Percentiles rank a stretch among this genome's conserved stretches.
Evolutionary conservation across 1,139 yeast species (phyloP).

Genomic region (Kluyveromyces sp.): DNA sequence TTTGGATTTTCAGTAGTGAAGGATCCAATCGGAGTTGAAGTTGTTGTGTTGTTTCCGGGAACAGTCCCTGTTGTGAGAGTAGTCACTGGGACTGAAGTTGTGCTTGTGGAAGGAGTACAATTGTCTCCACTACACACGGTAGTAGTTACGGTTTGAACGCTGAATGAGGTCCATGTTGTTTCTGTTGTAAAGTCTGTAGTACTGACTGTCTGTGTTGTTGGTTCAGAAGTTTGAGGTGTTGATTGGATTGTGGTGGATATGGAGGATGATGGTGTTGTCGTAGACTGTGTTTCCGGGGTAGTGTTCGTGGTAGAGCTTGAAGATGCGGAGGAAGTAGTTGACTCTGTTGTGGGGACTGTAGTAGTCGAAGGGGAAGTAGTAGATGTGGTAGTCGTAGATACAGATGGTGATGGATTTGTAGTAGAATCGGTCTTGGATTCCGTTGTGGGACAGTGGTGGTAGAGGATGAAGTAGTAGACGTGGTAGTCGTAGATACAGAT

Average conservation of each 20-base stretch:
- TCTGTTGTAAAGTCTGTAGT: neutral
- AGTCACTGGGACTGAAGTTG: constrained; percentile 16
- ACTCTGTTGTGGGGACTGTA: neutral
- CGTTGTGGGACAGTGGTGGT: no score
- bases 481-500: no score
- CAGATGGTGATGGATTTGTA: no score
- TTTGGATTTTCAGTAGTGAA: constrained; percentile 4
- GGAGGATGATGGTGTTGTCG: neutral
- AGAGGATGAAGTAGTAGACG: no score
- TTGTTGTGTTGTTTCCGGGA: constrained; percentile 4
- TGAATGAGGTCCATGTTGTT: constrained; percentile 4
- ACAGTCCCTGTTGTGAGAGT: constrained; percentile 10
- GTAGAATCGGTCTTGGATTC: no score
- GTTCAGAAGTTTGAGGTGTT: neutral
- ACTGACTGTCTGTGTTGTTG: neutral
- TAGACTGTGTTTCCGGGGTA: neutral
- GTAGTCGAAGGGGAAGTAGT: neutral
- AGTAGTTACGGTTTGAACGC: neutral
- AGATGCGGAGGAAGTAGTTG: neutral
- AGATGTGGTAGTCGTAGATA: neutral
- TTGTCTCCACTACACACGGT: neutral
- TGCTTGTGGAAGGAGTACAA: neutral
- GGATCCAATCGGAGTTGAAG: neutral
- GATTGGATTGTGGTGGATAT: neutral
- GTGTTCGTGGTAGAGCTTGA: neutral